These are phyloP conservation scores for Dendrostoma leiphaemia DNA, from an alignment of 2,329 filamentous ascomycete genomes.

Conservation along the genomic window DNA sequence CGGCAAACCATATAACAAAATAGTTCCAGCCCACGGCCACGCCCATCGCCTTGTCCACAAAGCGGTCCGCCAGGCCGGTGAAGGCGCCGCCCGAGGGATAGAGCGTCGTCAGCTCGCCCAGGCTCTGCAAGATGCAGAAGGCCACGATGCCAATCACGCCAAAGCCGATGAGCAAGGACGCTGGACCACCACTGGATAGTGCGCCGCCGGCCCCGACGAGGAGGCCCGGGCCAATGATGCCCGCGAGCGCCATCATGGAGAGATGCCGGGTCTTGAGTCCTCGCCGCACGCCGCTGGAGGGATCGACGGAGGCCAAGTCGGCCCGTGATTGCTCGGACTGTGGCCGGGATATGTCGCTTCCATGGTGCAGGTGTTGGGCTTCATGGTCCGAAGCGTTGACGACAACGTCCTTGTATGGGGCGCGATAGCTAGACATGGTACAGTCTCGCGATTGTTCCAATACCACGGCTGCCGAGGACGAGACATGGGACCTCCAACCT, in stretches of 20 bases:
- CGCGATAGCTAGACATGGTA: slow-evolving; percentile 8
- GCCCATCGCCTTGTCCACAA: slow-evolving; percentile 68
- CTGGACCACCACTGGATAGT: slow-evolving; percentile 66
- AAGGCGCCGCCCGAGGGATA: slow-evolving; percentile 72
- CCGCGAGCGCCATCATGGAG: slow-evolving; percentile 64
- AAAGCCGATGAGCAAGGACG: slow-evolving; percentile 71
- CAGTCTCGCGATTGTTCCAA: neutral
- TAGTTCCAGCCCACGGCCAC: slow-evolving; percentile 72
- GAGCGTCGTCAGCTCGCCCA: slow-evolving; percentile 72
- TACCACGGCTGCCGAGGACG: neutral
- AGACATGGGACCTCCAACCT: neutral
- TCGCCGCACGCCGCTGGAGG: slow-evolving; percentile 64
- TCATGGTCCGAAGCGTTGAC: neutral
- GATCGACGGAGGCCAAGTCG: slow-evolving; percentile 51
- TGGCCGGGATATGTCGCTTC: slow-evolving; percentile 1
- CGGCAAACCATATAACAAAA: slow-evolving; percentile 63
- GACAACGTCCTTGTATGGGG: slow-evolving; percentile 4
- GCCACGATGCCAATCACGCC: slow-evolving; percentile 69
- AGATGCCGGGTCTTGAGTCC: slow-evolving; percentile 68
- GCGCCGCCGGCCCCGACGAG: slow-evolving; percentile 71
- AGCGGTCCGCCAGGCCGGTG: slow-evolving; percentile 66
- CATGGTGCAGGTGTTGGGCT: neutral
- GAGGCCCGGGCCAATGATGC: slow-evolving; percentile 67
- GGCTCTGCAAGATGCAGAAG: slow-evolving; percentile 66
- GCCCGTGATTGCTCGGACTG: slow-evolving; percentile 36